These are phyloP conservation scores for Cadophora gregata DNA, from an alignment of 2,329 filamentous ascomycete species.

Conservation along the genomic window DNA sequence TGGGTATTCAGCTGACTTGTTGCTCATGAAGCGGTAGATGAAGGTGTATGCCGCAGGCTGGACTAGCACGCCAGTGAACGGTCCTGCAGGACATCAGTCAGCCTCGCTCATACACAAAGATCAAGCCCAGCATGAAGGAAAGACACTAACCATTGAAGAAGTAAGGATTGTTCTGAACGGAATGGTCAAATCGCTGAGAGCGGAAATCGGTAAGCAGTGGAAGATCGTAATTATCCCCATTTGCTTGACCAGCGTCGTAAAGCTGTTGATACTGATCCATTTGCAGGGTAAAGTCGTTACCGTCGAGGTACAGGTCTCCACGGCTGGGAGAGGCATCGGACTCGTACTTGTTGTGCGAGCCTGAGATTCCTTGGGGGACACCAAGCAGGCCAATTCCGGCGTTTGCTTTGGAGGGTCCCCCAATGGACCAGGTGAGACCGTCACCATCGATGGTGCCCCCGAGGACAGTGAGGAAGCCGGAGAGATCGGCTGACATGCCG, in stretches of 20 bases:
- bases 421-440: slow-evolving; percentile 58
- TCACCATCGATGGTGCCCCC: slow-evolving; percentile 55
- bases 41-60: slow-evolving; percentile 35
- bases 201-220: slow-evolving; percentile 46
- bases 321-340: slow-evolving; percentile 58
- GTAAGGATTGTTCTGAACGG: slow-evolving; percentile 56
- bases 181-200: slow-evolving; percentile 50
- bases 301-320: slow-evolving; percentile 54
- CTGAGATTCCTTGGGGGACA: slow-evolving; percentile 54
- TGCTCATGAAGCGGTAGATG: slow-evolving; percentile 37
- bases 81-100: neutral
- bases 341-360: slow-evolving; percentile 61
- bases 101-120: neutral
- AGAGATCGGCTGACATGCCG: slow-evolving; percentile 52
- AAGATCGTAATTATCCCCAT: slow-evolving; percentile 43
- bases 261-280: slow-evolving; percentile 54
- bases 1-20: slow-evolving; percentile 37
- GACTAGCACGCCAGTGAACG: slow-evolving; percentile 35
- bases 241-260: slow-evolving; percentile 50
- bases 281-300: slow-evolving; percentile 8
- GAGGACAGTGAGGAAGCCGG: slow-evolving; percentile 49
- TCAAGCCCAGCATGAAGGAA: neutral
- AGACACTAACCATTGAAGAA: slow-evolving; percentile 55
- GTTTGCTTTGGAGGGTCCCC: slow-evolving; percentile 44
- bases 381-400: slow-evolving; percentile 40